Evolutionary conservation across 345 rosid genomes (phyloP).

Genomic region (Cardiospermum halicacabum): DNA sequence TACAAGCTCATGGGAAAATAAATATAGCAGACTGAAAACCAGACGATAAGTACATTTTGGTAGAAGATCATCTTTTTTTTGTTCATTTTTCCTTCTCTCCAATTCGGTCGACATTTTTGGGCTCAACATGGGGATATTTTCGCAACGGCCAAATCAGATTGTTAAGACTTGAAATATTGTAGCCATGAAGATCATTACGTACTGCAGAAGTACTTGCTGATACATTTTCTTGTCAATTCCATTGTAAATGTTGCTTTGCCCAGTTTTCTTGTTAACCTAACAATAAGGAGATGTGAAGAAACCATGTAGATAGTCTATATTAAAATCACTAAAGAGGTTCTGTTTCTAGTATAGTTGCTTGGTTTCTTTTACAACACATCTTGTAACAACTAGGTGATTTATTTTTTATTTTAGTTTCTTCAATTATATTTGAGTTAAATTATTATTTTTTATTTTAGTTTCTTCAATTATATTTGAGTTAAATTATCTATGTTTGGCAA

Average conservation of each 20-base stretch:
- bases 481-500: too few species aligned
- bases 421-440: not conserved
- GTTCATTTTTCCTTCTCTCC: not conserved
- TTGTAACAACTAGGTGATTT: not conserved
- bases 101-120: not conserved
- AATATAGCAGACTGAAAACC: constrained; percentile 1
- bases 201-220: not conserved
- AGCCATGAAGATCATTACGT: not conserved
- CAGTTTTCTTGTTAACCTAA: not conserved
- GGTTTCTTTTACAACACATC: not conserved
- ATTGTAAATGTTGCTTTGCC: constrained; percentile 1
- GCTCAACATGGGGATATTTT: not conserved
- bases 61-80: constrained; percentile 2
- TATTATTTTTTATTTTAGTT: not conserved
- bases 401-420: not conserved
- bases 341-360: not conserved
- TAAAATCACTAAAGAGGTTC: not conserved
- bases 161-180: not conserved
- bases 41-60: not conserved
- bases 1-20: constrained; percentile 68
- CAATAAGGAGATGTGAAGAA: not conserved
- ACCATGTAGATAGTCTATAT: not conserved
- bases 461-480: not conserved
- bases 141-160: not conserved
- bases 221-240: not conserved